Percentiles rank a stretch among this genome's conserved stretches.
Conservation (phyloP, 257 asterid genomes). For the Nicotiana attenuata region DNA sequence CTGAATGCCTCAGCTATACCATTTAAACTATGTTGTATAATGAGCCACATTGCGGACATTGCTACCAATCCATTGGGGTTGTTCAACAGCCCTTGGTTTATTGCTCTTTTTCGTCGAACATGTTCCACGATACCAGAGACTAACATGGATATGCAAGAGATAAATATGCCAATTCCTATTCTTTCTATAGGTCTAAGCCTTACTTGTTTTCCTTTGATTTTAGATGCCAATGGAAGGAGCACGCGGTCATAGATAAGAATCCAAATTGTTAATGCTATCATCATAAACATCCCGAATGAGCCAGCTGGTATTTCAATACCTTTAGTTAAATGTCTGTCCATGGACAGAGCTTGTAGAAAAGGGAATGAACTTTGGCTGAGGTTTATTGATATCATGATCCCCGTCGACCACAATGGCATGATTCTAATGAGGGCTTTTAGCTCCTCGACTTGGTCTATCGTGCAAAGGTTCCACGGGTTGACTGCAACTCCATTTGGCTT, state of each 20-base stretch:
- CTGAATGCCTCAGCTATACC: not conserved
- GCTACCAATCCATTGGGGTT: not conserved
- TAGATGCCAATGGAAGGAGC: not conserved
- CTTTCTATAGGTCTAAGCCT: not conserved
- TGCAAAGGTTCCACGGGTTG: constrained; percentile 28
- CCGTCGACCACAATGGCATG: constrained; percentile 23
- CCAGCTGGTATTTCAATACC: not conserved
- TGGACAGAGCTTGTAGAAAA: not conserved
- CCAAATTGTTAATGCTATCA: not conserved
- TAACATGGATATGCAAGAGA: not conserved
- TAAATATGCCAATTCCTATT: not conserved
- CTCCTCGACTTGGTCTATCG: constrained; percentile 27
- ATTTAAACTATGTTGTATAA: not conserved
- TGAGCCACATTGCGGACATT: not conserved
- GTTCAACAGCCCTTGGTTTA: too few relatives aligned
- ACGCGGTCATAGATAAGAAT: not conserved
- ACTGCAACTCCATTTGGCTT: constrained; percentile 20
- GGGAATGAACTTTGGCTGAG: not conserved
- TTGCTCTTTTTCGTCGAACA: not conserved
- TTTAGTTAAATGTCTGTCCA: not conserved
- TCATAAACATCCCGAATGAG: not conserved
- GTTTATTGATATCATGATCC: not conserved
- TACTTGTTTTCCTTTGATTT: not conserved
- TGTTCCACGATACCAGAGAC: not conserved
- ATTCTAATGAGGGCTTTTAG: constrained; percentile 23